phyloP scores from a whole-genome alignment of 2,329 filamentous ascomycete species.

The Microcyclospora tardicrescens region DNA sequence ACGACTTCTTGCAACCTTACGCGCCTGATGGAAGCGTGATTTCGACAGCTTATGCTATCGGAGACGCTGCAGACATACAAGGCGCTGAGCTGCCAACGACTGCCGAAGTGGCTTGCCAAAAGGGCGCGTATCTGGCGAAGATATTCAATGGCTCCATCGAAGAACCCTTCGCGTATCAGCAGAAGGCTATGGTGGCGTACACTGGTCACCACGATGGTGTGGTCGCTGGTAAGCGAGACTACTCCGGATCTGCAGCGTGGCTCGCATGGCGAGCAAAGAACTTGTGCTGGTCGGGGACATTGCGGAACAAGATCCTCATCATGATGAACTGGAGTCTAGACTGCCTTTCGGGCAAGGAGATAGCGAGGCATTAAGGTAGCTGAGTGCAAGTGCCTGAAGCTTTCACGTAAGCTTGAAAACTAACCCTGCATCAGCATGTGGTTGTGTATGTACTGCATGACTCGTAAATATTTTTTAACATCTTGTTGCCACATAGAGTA shows the following conservation, averaged over 20 bases:
- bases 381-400: too few species aligned
- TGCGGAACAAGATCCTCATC: slow-evolving; percentile 20
- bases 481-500: too few species aligned
- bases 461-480: too few species aligned
- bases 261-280: slow-evolving; percentile 30
- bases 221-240: slow-evolving; percentile 26
- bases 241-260: slow-evolving; percentile 32
- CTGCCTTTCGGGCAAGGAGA: slow-evolving; percentile 18
- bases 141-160: slow-evolving; percentile 15
- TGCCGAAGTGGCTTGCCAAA: slow-evolving; percentile 28
- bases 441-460: too few species aligned
- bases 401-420: too few species aligned
- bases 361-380: slow-evolving; percentile 9
- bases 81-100: slow-evolving; percentile 23
- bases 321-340: slow-evolving; percentile 19
- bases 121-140: slow-evolving; percentile 24
- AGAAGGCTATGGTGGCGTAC: slow-evolving; percentile 28
- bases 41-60: slow-evolving; percentile 22
- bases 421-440: too few species aligned
- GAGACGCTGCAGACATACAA: slow-evolving; percentile 29
- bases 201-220: slow-evolving; percentile 31
- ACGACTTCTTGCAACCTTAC: slow-evolving; percentile 19
- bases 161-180: slow-evolving; percentile 26
- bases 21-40: slow-evolving; percentile 14
- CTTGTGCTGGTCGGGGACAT: slow-evolving; percentile 18